Evolutionary conservation across 116 monocot genomes (phyloP).

Genomic region (Zostera marina): DNA sequence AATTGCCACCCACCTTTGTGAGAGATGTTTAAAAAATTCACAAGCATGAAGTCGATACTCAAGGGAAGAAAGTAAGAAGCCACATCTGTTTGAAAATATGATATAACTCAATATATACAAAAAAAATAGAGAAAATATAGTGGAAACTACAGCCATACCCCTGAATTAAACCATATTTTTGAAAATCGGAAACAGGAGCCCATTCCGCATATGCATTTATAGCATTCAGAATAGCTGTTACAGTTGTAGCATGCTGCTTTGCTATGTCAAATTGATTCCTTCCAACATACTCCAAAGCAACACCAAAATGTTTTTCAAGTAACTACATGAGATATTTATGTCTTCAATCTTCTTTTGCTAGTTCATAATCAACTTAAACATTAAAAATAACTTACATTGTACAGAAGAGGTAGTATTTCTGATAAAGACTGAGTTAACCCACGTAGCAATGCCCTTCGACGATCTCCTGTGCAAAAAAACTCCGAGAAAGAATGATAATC

Average conservation of each 20-base stretch:
- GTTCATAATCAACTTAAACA: neutral
- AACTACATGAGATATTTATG: constrained; percentile 23
- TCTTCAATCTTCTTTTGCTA: neutral
- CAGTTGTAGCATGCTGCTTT: constrained; percentile 59
- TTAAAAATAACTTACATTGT: constrained; percentile 33
- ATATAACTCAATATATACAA: neutral
- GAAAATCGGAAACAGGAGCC: constrained; percentile 82
- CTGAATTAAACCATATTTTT: constrained; percentile 73
- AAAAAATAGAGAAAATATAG: neutral
- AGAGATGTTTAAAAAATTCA: constrained; percentile 83
- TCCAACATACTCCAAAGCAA: constrained; percentile 49
- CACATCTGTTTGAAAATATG: constrained; percentile 51
- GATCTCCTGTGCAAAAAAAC: constrained; percentile 45
- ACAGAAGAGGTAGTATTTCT: constrained; percentile 82
- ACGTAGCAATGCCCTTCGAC: constrained; percentile 63
- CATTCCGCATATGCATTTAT: constrained; percentile 95
- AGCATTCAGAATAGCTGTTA: constrained; percentile 84
- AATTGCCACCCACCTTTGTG: constrained; percentile 51
- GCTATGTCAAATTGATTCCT: constrained; percentile 47
- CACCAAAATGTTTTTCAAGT: constrained; percentile 83
- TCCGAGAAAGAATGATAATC: neutral
- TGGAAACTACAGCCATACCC: constrained; percentile 30
- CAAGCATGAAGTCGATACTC: constrained; percentile 94
- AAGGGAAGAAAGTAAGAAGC: constrained; percentile 66
- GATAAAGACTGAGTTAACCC: constrained; percentile 79